A percentile compares a stretch with the other conserved stretches of the same genome.
These are phyloP conservation scores for Fraxinus angustifolia DNA, from an alignment of 305 asterid genomes.

Conservation along the genomic window DNA sequence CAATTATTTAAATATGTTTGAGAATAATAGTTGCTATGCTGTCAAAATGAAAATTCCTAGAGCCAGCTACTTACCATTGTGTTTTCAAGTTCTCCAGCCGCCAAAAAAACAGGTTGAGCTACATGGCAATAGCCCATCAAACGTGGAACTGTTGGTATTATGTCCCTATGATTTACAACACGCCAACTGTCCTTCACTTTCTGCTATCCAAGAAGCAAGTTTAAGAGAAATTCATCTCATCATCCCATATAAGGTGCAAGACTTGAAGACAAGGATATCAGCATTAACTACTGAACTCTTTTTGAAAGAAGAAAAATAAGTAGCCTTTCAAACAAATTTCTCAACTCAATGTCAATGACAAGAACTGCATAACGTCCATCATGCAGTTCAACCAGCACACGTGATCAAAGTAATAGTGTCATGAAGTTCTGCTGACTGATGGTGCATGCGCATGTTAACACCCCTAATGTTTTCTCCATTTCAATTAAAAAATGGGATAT, in stretches of 20 bases:
- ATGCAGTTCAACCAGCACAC: not conserved
- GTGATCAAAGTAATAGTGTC: not conserved
- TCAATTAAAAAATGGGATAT: not conserved
- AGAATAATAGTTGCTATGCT: not conserved
- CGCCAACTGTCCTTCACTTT: constrained; percentile 93
- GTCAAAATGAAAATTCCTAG: constrained; percentile 5
- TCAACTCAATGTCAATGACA: not conserved
- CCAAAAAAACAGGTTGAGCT: constrained; percentile 90
- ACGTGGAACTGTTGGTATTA: constrained; percentile 96
- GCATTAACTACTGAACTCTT: not conserved
- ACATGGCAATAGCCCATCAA: constrained; percentile 99
- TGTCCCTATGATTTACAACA: constrained; percentile 92
- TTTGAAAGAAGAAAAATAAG: not conserved
- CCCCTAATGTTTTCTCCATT: not conserved
- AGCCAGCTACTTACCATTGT: constrained; percentile 40
- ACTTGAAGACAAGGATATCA: not conserved
- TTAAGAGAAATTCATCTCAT: not conserved
- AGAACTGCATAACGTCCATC: not conserved
- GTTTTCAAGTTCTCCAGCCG: constrained; percentile 51
- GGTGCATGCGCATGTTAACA: not conserved
- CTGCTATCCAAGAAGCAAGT: constrained; percentile 38
- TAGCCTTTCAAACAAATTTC: not conserved
- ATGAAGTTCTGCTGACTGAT: not conserved
- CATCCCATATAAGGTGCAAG: not conserved
- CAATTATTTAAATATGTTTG: not conserved